These are phyloP conservation scores for Medicago arabica DNA, from an alignment of 306 rosid genomes.

Conservation along the genomic window DNA sequence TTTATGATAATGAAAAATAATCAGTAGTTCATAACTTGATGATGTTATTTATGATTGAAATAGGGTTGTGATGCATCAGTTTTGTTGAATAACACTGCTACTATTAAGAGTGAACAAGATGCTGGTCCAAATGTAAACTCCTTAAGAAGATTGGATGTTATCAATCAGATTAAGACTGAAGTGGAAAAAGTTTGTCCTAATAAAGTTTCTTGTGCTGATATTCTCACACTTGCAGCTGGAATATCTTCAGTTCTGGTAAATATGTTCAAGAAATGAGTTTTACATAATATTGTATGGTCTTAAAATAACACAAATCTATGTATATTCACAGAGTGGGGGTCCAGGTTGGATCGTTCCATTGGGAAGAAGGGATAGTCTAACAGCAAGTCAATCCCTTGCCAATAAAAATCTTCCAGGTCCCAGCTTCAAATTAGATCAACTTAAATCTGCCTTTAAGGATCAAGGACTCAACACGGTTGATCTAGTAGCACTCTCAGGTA, in stretches of 20 bases:
- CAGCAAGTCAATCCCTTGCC: background rate
- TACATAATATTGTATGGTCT: background rate
- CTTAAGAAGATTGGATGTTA: conserved; percentile 11
- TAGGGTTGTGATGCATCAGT: conserved; percentile 26
- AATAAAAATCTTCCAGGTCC: conserved; percentile 1
- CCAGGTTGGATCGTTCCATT: conserved; percentile 43
- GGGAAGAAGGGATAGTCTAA: conserved; percentile 1
- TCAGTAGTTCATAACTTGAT: no score
- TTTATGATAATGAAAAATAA: background rate
- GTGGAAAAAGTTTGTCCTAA: conserved; percentile 41
- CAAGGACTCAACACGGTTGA: background rate
- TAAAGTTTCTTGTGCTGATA: conserved; percentile 66
- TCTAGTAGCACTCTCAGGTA: conserved; percentile 13
- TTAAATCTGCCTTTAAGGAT: background rate
- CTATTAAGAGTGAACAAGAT: background rate
- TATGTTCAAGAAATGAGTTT: background rate
- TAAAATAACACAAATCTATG: background rate
- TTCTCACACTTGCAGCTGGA: conserved; percentile 58
- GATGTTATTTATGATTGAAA: background rate
- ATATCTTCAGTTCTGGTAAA: conserved; percentile 44
- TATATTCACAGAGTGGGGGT: conserved; percentile 48
- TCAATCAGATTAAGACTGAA: background rate
- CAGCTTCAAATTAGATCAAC: background rate
- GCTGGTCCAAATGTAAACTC: background rate
- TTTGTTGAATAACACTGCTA: background rate